Percentiles rank a stretch among this genome's conserved stretches.
Evolutionary conservation across 2,329 filamentous ascomycete genomes (phyloP).

Genomic region (Fusarium fujikuroi): DNA sequence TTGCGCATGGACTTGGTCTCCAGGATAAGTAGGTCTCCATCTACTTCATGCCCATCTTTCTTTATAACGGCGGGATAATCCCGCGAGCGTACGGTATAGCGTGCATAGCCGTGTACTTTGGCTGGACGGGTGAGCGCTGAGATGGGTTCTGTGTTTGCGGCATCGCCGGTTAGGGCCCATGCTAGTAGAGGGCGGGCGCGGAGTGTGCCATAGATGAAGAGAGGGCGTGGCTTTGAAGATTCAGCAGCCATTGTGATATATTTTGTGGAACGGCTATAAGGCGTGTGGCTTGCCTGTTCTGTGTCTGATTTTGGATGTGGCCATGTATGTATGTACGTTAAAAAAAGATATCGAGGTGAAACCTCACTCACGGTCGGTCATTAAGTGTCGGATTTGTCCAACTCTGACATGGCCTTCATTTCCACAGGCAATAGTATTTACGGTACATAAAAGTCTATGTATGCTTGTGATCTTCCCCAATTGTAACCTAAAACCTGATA

Average conservation of each 20-base stretch:
- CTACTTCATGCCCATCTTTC: slow-evolving; percentile 1
- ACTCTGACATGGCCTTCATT: too few relatives aligned
- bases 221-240: neutral
- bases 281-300: neutral
- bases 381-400: rapidly evolving
- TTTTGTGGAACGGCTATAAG: too few relatives aligned
- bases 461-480: neutral
- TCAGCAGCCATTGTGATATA: neutral
- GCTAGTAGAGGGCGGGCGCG: slow-evolving; percentile 16
- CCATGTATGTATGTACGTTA: neutral
- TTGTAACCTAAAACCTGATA: too few relatives aligned
- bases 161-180: slow-evolving; percentile 46
- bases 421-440: too few relatives aligned
- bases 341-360: rapidly evolving
- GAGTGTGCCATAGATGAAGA: neutral
- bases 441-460: too few relatives aligned
- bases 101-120: slow-evolving; percentile 24
- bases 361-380: rapidly evolving
- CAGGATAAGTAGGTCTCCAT: slow-evolving; percentile 41
- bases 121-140: slow-evolving; percentile 7
- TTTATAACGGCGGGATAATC: slow-evolving; percentile 45
- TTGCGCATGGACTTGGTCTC: slow-evolving; percentile 42
- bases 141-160: slow-evolving; percentile 20
- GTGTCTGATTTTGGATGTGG: neutral
- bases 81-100: slow-evolving; percentile 16